phyloP scores from a whole-genome alignment of 306 rosid genomes.

The Sechiopsis laciniata region DNA sequence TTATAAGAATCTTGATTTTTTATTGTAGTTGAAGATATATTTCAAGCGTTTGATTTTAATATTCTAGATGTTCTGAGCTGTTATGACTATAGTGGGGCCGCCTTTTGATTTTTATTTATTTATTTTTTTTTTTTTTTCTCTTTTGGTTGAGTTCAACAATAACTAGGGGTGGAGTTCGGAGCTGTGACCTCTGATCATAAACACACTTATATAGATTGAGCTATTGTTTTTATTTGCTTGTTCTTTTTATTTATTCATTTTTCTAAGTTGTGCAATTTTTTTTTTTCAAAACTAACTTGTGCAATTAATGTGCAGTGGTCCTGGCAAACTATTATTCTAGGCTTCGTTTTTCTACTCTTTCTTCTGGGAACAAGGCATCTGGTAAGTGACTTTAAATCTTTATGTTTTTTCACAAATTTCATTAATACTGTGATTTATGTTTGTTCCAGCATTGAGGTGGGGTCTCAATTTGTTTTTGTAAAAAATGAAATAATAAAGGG shows the following conservation, averaged over 20 bases:
- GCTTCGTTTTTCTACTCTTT: conserved; percentile 56
- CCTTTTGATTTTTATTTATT: no score
- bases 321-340: conserved; percentile 77
- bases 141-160: no score
- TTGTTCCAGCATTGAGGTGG: no score
- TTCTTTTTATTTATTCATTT: no score
- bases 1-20: conserved; percentile 11
- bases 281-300: no score
- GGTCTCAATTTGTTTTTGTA: no score
- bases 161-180: no score
- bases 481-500: no score
- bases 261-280: conserved; percentile 16
- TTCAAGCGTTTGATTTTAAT: not conserved
- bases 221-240: no score
- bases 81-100: not conserved
- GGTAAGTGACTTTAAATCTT: conserved; percentile 41
- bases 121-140: no score
- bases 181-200: no score
- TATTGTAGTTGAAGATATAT: not conserved
- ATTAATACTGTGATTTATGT: not conserved
- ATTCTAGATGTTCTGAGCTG: not conserved
- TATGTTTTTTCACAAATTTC: not conserved
- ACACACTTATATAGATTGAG: no score
- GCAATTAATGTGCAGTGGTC: conserved; percentile 73
- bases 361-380: conserved; percentile 66